Evolutionary conservation across 768 basidiomycete genomes (phyloP).

Genomic region (Lyophyllum atratum): DNA sequence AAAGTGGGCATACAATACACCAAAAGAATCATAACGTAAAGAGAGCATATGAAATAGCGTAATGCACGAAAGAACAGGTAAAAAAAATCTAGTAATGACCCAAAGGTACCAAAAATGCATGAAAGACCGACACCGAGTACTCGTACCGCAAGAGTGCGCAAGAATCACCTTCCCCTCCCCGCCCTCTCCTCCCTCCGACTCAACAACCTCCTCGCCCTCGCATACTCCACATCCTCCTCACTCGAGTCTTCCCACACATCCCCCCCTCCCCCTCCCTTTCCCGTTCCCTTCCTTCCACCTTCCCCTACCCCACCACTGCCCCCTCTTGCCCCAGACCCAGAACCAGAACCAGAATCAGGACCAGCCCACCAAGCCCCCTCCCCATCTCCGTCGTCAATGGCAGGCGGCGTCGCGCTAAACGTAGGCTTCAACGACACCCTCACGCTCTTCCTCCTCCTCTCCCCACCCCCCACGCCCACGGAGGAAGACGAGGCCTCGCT

Average conservation of each 20-base stretch:
- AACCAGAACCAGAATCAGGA: too few relatives aligned
- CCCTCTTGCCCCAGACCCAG: background rate
- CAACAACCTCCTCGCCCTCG: constrained; percentile 56
- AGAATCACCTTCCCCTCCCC: background rate
- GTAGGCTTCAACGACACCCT: constrained; percentile 77
- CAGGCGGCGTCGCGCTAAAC: constrained; percentile 72
- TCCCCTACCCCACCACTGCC: constrained; percentile 1
- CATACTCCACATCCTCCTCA: constrained; percentile 73
- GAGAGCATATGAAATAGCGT: background rate
- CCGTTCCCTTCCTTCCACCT: constrained; percentile 10
- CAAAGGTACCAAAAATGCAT: too few relatives aligned
- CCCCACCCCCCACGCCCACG: too few relatives aligned
- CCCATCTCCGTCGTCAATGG: constrained; percentile 34
- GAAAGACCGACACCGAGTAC: too few relatives aligned
- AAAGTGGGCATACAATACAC: too few relatives aligned
- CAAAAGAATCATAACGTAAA: background rate
- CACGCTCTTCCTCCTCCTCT: constrained; percentile 71
- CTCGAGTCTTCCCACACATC: constrained; percentile 77
- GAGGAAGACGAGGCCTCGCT: too few relatives aligned
- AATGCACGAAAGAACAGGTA: background rate
- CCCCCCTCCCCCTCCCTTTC: constrained; percentile 3
- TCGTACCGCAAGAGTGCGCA: too few relatives aligned
- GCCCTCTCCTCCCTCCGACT: constrained; percentile 22
- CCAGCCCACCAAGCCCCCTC: background rate
- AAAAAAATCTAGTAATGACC: background rate